Evolutionary conservation across 2,329 filamentous ascomycete species (phyloP), one percentile per base, ranked within the genome.

Genomic region (Calycina herbarum): DNA sequence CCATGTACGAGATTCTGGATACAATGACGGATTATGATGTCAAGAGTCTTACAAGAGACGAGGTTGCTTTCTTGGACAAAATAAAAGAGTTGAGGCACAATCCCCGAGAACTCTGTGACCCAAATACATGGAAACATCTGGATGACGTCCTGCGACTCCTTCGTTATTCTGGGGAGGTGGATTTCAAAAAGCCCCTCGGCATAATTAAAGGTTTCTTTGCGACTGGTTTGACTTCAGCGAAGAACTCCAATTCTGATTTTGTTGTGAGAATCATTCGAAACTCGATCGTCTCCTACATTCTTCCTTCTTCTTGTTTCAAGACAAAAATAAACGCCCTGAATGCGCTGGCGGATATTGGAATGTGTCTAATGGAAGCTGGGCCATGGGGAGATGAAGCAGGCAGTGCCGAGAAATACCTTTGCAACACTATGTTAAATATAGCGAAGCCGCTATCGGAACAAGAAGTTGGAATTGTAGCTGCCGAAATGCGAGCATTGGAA

Each of bases 291-390:
- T 13, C 58, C 6, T 67, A 63, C 33, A 38, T 69, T 5, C 59
- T 54, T n/a, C 35, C 38, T 20, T 33, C 24, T 13, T 59, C 54
- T 27, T 66, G 61, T 45, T 67, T 67, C 45, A 57, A 67, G 59
- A 68, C 64, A n/a, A 67, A 64, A 24, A 66, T 66, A 31, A 67
- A 67, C 24, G 67, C 67, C 3, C 56, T 70, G 57, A 66, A 68
- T 35, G 60, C 58, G 6, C 31, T 70, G 45, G 59, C 29, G 3
- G 67, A 66, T 57, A 64, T 68, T 24, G 63, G 58, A 15, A 38
- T 64, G 11, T 6, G 42, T 33, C 48, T 67, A 31, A 54, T 64
- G 38, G 29, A 64, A 7, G 62, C 3, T 17, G 29, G 24, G 7
- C 1, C 58, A 5, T 48, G 24, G 24, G 15, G 51, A 17, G n/a